Conservation (phyloP, 441 rosid species). For the Erysimum pusillum region DNA sequence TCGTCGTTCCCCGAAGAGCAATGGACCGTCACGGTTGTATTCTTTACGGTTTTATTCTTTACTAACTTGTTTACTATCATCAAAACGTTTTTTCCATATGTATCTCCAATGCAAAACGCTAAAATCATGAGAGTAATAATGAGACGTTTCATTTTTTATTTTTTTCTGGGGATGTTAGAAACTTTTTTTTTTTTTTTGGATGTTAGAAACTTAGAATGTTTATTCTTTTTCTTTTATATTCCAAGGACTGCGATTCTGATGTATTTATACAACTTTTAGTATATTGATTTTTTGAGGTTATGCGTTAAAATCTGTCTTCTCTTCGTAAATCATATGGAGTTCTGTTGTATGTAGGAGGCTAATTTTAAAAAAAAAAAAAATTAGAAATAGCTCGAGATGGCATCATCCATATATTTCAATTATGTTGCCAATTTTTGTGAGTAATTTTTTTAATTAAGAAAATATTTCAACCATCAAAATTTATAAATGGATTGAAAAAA, state of each 20-base stretch:
- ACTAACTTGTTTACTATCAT: constrained; percentile 17
- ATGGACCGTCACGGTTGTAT: neutral
- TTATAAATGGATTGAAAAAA: no score
- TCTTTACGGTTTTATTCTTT: neutral
- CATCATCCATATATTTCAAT: neutral
- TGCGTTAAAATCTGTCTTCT: constrained; percentile 28
- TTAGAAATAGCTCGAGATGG: neutral
- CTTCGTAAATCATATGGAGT: neutral
- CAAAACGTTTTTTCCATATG: constrained; percentile 21
- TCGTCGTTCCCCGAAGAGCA: constrained; percentile 26
- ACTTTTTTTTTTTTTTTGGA: no score
- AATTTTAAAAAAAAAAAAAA: constrained; percentile 16
- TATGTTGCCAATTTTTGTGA: neutral
- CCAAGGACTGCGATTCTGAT: neutral
- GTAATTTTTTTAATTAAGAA: no score
- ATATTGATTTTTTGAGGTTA: neutral
- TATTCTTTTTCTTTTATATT: neutral
- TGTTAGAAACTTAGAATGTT: neutral
- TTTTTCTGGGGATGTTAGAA: no score
- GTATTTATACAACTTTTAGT: constrained; percentile 3
- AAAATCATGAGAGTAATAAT: constrained; percentile 10
- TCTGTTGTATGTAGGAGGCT: constrained; percentile 2
- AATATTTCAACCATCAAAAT: no score
- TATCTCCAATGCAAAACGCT: constrained; percentile 25
- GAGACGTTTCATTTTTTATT: constrained; percentile 23